Conservation (phyloP, 2,329 filamentous ascomycete species). For the Ophiocordyceps unilateralis region DNA sequence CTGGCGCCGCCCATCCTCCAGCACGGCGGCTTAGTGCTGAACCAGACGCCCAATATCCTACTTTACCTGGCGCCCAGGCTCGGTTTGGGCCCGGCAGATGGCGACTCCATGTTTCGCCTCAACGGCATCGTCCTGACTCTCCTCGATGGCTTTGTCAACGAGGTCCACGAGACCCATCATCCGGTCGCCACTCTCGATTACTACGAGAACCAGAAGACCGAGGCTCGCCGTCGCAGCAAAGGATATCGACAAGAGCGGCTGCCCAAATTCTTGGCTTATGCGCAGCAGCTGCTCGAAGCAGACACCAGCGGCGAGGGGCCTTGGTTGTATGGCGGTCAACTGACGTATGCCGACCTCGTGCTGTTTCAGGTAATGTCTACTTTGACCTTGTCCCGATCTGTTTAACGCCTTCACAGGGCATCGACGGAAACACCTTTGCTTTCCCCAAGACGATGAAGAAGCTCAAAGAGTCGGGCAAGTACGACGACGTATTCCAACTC, state of each 20-base stretch:
- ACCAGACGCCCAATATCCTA: slow-evolving; percentile 58
- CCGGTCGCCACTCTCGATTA: slow-evolving; percentile 41
- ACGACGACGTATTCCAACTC: slow-evolving; percentile 43
- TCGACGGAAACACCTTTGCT: slow-evolving; percentile 45
- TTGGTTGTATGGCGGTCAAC: slow-evolving; percentile 45
- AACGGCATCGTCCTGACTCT: slow-evolving; percentile 51
- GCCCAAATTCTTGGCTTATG: slow-evolving; percentile 57
- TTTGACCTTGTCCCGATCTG: background rate
- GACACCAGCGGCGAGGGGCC: slow-evolving; percentile 39
- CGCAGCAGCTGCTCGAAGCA: slow-evolving; percentile 43
- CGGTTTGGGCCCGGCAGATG: slow-evolving; percentile 29
- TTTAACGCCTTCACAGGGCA: slow-evolving; percentile 11
- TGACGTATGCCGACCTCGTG: slow-evolving; percentile 59
- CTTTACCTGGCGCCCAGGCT: slow-evolving; percentile 48
- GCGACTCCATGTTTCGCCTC: slow-evolving; percentile 34
- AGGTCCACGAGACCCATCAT: slow-evolving; percentile 62
- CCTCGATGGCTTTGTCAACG: slow-evolving; percentile 51
- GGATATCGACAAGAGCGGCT: slow-evolving; percentile 44
- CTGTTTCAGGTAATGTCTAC: slow-evolving; percentile 60
- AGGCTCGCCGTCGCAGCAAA: slow-evolving; percentile 37
- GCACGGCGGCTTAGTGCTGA: slow-evolving; percentile 42
- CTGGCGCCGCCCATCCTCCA: slow-evolving; percentile 51
- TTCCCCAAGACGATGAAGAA: slow-evolving; percentile 50
- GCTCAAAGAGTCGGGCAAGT: slow-evolving; percentile 37
- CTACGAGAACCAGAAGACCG: slow-evolving; percentile 62